These are phyloP conservation scores for Amylostereum chailletii DNA, from an alignment of 1,284 basidiomycete genomes.

Conservation along the genomic window DNA sequence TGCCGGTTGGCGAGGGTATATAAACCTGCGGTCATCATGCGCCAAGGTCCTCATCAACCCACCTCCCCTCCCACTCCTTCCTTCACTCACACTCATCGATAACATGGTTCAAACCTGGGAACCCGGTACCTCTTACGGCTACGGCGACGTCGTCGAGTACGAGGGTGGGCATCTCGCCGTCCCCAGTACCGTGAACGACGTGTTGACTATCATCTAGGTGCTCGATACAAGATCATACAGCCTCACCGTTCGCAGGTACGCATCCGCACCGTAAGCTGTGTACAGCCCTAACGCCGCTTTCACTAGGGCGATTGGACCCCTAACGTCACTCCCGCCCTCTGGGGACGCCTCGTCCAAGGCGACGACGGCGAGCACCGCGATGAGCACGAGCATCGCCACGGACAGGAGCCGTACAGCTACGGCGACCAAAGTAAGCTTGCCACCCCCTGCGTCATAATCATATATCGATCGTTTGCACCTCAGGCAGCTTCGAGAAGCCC, in stretches of 20 bases:
- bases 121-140: slow-evolving; percentile 53
- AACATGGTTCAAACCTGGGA: slow-evolving; percentile 44
- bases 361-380: slow-evolving; percentile 15
- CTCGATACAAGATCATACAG: slow-evolving; percentile 61
- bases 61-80: no score
- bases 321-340: slow-evolving; percentile 50
- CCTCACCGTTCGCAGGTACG: slow-evolving; percentile 57
- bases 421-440: neutral
- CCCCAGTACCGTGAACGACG: neutral
- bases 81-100: no score
- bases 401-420: slow-evolving; percentile 15
- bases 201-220: slow-evolving; percentile 27
- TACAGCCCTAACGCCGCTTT: neutral
- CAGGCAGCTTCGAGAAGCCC: slow-evolving; percentile 10
- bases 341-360: slow-evolving; percentile 44
- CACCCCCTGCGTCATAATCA: neutral
- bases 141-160: slow-evolving; percentile 48
- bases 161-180: slow-evolving; percentile 30
- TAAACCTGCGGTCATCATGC: no score
- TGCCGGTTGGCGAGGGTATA: no score
- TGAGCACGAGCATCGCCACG: slow-evolving; percentile 19
- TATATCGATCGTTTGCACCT: neutral
- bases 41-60: no score
- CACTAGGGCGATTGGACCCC: slow-evolving; percentile 58
- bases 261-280: slow-evolving; percentile 2